Base-by-base conservation (phyloP, 2,329 filamentous ascomycete species). In the Trichophyton verrucosum region DNA sequence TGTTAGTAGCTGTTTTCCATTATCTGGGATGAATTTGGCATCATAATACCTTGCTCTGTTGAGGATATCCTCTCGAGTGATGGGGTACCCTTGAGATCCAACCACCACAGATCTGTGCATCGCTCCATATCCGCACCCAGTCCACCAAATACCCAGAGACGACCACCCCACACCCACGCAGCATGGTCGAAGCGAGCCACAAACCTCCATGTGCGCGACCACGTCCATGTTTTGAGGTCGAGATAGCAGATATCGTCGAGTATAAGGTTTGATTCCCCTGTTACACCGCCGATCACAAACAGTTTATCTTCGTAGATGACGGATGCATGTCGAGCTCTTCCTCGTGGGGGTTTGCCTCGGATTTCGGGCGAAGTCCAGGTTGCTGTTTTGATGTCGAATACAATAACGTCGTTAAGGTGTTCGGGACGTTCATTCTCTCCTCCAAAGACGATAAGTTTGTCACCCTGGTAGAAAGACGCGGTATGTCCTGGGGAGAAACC, bases 371-470 rank as follows among this genome's bases (percentile, higher is more conserved):
- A 91, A 5, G 89, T 95, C 94, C 94, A 99, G 70, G 95, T 87
- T 40, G 92, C 91, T 0, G 90, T 94, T 71, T 91, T 89, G 61
- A 99, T 83, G 72, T 99, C 91, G 71, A 99, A 95, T 58, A 99
- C 86, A 65, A 97, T 95, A 22, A 99, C 84, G 72, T 99, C 94
- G 56, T 91, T 95, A 11, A 99, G 85, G 72, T 96, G 96, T 61
- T 91, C 91, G 66, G 91, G 85, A 71, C 97, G 94, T 73, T 99
- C 94, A 74, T 99, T 99, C 77, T 99, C 94, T 65, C 94, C 94
- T 61, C 94, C 94, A 71, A 96, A 99, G 1, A 99, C 91, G 1
- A 99, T 81, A n/a, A 99, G 80, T 74, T 97, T 97, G 74, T 92
- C 87, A 63, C 89, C 91, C 75, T 95, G 85, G 78, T 96, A 96